Evolutionary conservation across 2,329 filamentous ascomycete species (phyloP).

Genomic region (Clarireedia paspali): DNA sequence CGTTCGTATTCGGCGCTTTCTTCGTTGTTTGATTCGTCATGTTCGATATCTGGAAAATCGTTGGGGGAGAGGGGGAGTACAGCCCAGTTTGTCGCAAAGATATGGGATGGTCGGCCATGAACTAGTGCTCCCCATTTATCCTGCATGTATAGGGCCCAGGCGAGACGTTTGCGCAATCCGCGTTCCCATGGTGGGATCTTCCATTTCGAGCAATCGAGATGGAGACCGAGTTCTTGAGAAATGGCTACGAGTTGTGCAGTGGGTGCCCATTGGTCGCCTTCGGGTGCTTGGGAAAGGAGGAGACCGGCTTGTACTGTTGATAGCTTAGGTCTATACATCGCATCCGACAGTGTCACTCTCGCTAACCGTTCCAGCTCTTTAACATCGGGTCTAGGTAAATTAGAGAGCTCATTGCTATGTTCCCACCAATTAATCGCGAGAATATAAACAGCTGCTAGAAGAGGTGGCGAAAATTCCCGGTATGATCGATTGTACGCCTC

Average conservation of each 20-base stretch:
- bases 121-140: slow-evolving; percentile 87
- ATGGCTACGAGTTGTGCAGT: slow-evolving; percentile 84
- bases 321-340: slow-evolving; percentile 74
- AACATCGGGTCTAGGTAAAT: slow-evolving; percentile 62
- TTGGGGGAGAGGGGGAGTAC: slow-evolving; percentile 56
- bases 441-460: slow-evolving; percentile 76
- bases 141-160: slow-evolving; percentile 90
- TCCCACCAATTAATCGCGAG: slow-evolving; percentile 87
- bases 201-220: slow-evolving; percentile 82
- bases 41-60: slow-evolving; percentile 68
- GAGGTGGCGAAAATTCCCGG: slow-evolving; percentile 65
- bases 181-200: slow-evolving; percentile 85
- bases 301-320: slow-evolving; percentile 74
- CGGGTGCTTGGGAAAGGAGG: slow-evolving; percentile 65
- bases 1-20: slow-evolving; percentile 54
- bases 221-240: slow-evolving; percentile 78
- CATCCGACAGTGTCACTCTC: slow-evolving; percentile 63
- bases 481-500: slow-evolving; percentile 70
- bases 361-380: slow-evolving; percentile 66
- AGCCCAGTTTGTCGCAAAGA: slow-evolving; percentile 64
- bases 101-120: slow-evolving; percentile 77
- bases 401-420: slow-evolving; percentile 58
- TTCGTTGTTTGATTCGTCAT: slow-evolving; percentile 54
- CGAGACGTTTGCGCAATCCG: slow-evolving; percentile 73
- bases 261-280: slow-evolving; percentile 73